Percentiles rank a stretch among this genome's conserved stretches.
Evolutionary conservation across 2,329 filamentous ascomycete genomes (phyloP).

Genomic region (Fusarium dlaminii): DNA sequence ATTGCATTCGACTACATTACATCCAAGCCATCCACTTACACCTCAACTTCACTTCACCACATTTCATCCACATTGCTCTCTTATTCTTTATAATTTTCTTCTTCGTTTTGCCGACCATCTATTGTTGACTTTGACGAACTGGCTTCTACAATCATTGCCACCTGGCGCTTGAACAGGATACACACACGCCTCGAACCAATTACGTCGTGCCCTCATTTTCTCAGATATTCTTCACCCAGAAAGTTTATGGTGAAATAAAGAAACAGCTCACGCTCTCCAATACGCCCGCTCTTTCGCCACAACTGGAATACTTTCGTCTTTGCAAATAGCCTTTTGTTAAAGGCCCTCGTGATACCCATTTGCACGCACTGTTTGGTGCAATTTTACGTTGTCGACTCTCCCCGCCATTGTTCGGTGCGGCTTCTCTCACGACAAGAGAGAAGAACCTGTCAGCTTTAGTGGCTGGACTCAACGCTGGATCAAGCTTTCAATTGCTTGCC

Average conservation of each 20-base stretch:
- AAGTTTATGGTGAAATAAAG: background rate
- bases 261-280: background rate
- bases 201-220: background rate
- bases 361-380: background rate
- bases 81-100: background rate
- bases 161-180: background rate
- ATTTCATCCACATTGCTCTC: background rate
- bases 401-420: background rate
- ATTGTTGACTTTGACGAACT: background rate
- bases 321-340: background rate
- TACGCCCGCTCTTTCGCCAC: background rate
- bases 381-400: background rate
- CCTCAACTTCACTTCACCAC: slow-evolving; percentile 9
- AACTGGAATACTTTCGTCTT: background rate
- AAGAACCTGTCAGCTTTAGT: background rate
- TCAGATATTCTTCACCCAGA: background rate
- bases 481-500: background rate
- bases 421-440: background rate
- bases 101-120: background rate
- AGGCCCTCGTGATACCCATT: background rate
- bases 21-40: slow-evolving; percentile 18
- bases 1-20: slow-evolving; percentile 6
- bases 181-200: background rate
- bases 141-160: background rate
- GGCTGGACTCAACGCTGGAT: background rate